phyloP scores from a whole-genome alignment of 2,329 filamentous ascomycete genomes.

The Ascochyta clinopodiicola region DNA sequence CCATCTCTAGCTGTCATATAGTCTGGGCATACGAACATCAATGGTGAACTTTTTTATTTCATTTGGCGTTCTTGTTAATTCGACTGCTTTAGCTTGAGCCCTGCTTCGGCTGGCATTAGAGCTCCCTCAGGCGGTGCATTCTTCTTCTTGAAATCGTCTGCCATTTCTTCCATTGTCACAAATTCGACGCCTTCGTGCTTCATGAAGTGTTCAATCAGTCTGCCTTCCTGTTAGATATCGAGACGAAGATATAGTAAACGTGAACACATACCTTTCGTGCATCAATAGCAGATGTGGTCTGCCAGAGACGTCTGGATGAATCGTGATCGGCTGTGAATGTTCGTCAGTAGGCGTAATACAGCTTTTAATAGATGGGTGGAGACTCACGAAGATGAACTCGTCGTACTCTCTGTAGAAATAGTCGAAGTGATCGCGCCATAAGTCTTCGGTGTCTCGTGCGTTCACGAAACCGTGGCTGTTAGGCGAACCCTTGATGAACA shows the following conservation, averaged over 20 bases:
- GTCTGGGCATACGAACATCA: neutral
- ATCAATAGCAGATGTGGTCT: conserved; percentile 74
- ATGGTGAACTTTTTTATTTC: too few species aligned
- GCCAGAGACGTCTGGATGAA: conserved; percentile 71
- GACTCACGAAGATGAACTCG: conserved; percentile 68
- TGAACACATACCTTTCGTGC: conserved; percentile 65
- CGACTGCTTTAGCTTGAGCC: conserved; percentile 56
- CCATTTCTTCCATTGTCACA: conserved; percentile 74
- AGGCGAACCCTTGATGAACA: conserved; percentile 71
- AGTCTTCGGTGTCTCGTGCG: conserved; percentile 65
- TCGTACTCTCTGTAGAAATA: conserved; percentile 80
- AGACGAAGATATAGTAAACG: neutral
- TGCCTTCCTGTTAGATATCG: conserved; percentile 17
- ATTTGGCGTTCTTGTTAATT: neutral
- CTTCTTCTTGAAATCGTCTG: conserved; percentile 73
- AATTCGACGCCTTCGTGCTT: conserved; percentile 68
- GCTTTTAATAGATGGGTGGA: conserved; percentile 52
- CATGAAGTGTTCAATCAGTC: conserved; percentile 72
- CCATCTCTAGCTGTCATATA: neutral
- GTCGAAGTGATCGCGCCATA: conserved; percentile 71
- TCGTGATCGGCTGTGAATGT: conserved; percentile 65
- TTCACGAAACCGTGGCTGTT: conserved; percentile 68
- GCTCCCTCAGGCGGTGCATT: conserved; percentile 64
- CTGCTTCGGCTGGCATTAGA: conserved; percentile 64
- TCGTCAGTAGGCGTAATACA: neutral